Evolutionary conservation across 83 land plant species (phyloP).

Genomic region (Isoetes engelmannii): DNA sequence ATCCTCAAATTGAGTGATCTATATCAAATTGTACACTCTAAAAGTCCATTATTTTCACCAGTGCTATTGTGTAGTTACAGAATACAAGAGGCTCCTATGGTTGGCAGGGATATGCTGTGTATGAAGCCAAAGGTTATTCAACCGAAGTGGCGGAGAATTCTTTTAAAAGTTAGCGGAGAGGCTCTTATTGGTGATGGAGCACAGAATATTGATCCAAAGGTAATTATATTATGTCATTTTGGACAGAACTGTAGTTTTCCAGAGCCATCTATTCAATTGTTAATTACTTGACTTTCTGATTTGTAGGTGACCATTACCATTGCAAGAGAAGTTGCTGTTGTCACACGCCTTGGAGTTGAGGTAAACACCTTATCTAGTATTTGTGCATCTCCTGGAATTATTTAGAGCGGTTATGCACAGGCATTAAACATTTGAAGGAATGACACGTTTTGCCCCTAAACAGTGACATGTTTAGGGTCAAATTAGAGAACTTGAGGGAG

Average conservation of each 20-base stretch:
- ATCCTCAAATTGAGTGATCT: no score
- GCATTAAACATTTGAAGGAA: no score
- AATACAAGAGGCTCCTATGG: no score
- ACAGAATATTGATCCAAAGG: constrained; percentile 5
- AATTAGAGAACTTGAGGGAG: no score
- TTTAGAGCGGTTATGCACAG: no score
- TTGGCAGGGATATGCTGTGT: no score
- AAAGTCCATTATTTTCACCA: no score
- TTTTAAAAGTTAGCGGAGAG: constrained; percentile 6
- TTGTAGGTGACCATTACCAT: neutral
- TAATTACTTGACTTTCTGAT: neutral
- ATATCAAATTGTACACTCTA: no score
- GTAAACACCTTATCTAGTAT: constrained; percentile 1
- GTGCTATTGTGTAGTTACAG: no score
- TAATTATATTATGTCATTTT: neutral
- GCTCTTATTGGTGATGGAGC: constrained; percentile 9
- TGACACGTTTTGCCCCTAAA: no score
- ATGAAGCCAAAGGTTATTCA: neutral
- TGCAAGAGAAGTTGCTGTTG: constrained; percentile 6
- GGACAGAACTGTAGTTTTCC: neutral
- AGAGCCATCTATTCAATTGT: neutral
- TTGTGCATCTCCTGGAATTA: no score
- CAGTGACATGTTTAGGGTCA: no score
- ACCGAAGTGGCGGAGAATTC: constrained; percentile 5
- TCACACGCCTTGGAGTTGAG: constrained; percentile 6